Conservation (phyloP, 345 rosid species). For the Citrus cavaleriei region DNA sequence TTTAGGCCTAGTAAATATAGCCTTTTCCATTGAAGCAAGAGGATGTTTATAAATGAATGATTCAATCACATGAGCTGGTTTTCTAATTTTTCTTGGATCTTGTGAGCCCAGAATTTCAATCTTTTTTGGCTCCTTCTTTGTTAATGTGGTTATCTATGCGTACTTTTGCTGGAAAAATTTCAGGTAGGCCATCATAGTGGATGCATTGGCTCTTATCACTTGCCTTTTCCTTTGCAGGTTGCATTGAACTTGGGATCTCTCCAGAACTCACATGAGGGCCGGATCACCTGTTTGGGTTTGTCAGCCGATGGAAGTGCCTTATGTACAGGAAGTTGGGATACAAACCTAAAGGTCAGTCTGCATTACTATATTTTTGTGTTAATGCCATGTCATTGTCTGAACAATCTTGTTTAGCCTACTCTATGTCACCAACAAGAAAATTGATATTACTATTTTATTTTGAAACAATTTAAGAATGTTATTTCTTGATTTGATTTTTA, state of each 20-base stretch:
- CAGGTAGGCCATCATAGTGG: background rate
- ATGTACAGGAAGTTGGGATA: slow-evolving; percentile 98
- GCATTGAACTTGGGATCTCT: slow-evolving; percentile 73
- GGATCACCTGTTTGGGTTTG: slow-evolving; percentile 88
- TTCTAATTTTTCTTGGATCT: background rate
- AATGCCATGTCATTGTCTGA: background rate
- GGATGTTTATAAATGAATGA: background rate
- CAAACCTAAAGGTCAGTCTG: slow-evolving; percentile 83
- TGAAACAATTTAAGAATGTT: background rate
- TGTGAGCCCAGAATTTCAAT: background rate
- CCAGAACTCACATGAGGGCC: slow-evolving; percentile 70
- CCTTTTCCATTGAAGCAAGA: background rate
- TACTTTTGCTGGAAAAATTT: slow-evolving; percentile 3
- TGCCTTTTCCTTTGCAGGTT: slow-evolving; percentile 42
- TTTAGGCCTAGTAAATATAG: background rate
- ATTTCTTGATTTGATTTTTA: background rate
- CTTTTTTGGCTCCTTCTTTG: background rate
- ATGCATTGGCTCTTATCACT: slow-evolving; percentile 3
- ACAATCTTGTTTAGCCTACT: background rate
- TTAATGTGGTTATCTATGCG: background rate
- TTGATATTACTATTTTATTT: too few species aligned
- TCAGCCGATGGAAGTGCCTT: slow-evolving; percentile 98
- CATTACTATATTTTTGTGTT: background rate
- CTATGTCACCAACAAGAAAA: background rate
- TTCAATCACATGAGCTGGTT: background rate